Evolutionary conservation across 2,329 filamentous ascomycete genomes (phyloP).

Genomic region (Penicillium sp.): DNA sequence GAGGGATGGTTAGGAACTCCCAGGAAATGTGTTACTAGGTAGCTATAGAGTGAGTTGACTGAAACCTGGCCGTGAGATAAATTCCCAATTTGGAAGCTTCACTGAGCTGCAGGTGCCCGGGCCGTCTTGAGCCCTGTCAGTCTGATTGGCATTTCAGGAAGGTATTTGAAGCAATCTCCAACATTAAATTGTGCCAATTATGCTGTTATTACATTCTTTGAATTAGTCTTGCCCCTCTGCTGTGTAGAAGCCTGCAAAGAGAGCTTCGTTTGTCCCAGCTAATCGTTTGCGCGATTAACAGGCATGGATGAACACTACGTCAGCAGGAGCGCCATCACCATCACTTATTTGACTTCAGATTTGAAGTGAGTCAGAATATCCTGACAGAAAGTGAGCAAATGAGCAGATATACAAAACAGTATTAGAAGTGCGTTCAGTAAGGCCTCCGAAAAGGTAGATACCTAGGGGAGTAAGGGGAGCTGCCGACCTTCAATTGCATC

Average conservation of each 20-base stretch:
- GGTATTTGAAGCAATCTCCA: not conserved
- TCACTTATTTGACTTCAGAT: not conserved
- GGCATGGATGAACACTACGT: not conserved
- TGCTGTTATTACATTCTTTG: too few relatives aligned
- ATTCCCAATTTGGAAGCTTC: not conserved
- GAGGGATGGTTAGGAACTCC: too few relatives aligned
- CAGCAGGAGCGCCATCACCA: not conserved
- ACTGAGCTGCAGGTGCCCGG: too few relatives aligned
- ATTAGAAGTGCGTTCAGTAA: not conserved
- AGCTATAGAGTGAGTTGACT: too few relatives aligned
- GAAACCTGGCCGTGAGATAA: not conserved
- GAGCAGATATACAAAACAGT: not conserved
- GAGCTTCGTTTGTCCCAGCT: not conserved
- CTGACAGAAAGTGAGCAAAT: not conserved
- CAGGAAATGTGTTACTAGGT: too few relatives aligned
- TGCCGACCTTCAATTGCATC: slow-evolving; percentile 5
- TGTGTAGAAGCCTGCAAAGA: not conserved
- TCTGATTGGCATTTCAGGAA: not conserved
- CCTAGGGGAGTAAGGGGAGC: not conserved
- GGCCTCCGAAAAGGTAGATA: not conserved
- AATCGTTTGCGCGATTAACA: not conserved
- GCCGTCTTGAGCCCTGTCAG: not conserved
- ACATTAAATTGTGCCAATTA: not conserved
- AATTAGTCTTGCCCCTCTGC: too few relatives aligned
- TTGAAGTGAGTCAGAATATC: not conserved